A percentile compares a stretch with the other conserved stretches of the same genome.
phyloP scores from a whole-genome alignment of 2,329 filamentous ascomycete genomes.

The Venturiaceae sp. region DNA sequence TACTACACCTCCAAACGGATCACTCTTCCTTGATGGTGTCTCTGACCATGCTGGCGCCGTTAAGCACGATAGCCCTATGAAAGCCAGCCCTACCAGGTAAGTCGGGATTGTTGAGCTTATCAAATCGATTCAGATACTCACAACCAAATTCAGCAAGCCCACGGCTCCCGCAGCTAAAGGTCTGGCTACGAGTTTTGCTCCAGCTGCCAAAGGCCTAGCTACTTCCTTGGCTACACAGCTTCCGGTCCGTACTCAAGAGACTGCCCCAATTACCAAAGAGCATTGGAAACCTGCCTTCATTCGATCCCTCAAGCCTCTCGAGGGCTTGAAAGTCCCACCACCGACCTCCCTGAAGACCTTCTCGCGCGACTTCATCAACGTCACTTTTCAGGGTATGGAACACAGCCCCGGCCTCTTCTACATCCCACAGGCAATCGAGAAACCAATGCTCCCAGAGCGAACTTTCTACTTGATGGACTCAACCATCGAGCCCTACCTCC shows the following conservation, averaged over 20 bases:
- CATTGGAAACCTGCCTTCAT: constrained; percentile 29
- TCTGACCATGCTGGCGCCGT: not conserved
- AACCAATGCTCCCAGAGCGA: constrained; percentile 20
- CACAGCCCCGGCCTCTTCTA: constrained; percentile 33
- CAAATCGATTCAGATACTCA: not conserved
- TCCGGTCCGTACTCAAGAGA: not conserved
- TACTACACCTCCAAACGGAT: not conserved
- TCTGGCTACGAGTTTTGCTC: not conserved
- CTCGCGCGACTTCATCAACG: constrained; percentile 24
- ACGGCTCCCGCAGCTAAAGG: not conserved
- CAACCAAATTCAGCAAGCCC: not conserved
- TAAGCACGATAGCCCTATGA: not conserved
- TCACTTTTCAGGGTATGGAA: constrained; percentile 20
- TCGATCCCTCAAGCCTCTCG: constrained; percentile 18
- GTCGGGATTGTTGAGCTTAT: not conserved
- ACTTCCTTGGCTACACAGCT: not conserved
- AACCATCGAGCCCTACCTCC: constrained; percentile 30
- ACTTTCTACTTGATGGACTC: constrained; percentile 33
- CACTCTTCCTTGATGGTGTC: not conserved
- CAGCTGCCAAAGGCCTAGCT: not conserved
- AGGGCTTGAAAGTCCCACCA: constrained; percentile 15
- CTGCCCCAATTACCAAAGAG: not conserved
- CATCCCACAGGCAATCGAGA: constrained; percentile 14
- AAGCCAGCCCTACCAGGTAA: not conserved
- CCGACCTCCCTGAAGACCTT: constrained; percentile 22